A percentile compares a stretch with the other conserved stretches of the same genome.
These are phyloP conservation scores for Mycena pura DNA, from an alignment of 768 basidiomycete genomes.

Conservation along the genomic window DNA sequence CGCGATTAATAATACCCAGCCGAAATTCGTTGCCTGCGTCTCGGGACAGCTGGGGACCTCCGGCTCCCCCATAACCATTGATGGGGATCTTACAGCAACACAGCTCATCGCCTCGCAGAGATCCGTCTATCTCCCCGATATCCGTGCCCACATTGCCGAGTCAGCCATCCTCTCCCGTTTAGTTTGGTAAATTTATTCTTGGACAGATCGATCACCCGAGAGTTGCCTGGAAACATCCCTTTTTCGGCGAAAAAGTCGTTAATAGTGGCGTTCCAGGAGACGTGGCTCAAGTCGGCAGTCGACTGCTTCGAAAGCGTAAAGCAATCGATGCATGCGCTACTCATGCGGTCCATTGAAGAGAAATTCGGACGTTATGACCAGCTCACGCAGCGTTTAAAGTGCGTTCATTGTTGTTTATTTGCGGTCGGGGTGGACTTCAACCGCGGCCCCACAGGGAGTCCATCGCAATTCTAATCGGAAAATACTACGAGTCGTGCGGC, in stretches of 20 bases:
- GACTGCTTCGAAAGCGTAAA: constrained; percentile 35
- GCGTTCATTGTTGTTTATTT: constrained; percentile 10
- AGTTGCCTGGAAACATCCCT: constrained; percentile 47
- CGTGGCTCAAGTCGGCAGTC: constrained; percentile 36
- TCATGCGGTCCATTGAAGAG: constrained; percentile 36
- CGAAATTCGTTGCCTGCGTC: constrained; percentile 41
- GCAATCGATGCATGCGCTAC: constrained; percentile 35
- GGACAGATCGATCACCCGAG: constrained; percentile 44
- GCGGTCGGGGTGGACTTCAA: background rate
- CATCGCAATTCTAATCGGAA: constrained; percentile 19
- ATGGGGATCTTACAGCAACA: constrained; percentile 22
- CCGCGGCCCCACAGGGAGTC: constrained; percentile 6
- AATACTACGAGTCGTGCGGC: constrained; percentile 21
- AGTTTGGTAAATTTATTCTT: background rate
- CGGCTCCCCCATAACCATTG: constrained; percentile 19
- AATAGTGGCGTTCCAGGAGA: constrained; percentile 38
- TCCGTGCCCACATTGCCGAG: constrained; percentile 41
- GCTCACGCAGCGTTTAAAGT: constrained; percentile 46
- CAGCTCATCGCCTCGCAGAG: constrained; percentile 26
- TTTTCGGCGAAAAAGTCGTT: constrained; percentile 42
- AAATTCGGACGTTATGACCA: constrained; percentile 50
- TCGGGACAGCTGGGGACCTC: background rate
- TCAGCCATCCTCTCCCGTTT: constrained; percentile 19
- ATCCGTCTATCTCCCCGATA: constrained; percentile 38
- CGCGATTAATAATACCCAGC: constrained; percentile 40